phyloP scores from a whole-genome alignment of 2,329 filamentous ascomycete species.

The Beauveria scarabaeidicola region DNA sequence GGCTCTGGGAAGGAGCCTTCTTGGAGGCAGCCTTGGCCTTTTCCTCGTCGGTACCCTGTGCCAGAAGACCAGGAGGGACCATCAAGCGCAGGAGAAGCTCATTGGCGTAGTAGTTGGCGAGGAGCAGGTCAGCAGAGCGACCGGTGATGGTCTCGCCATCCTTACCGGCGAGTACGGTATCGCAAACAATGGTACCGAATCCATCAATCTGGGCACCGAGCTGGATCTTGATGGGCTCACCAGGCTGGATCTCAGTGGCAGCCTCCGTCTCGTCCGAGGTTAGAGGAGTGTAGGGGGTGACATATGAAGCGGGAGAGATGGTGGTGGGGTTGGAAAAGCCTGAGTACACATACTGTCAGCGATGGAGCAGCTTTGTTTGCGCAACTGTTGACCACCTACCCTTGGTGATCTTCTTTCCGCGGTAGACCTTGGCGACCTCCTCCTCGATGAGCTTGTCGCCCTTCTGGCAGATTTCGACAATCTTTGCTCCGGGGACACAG shows the following conservation, averaged over 20 bases:
- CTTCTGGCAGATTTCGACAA: slow-evolving; percentile 88
- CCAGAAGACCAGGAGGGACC: slow-evolving; percentile 79
- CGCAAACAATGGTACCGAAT: slow-evolving; percentile 91
- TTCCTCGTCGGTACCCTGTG: slow-evolving; percentile 81
- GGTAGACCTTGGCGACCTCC: slow-evolving; percentile 91
- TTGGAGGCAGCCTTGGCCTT: slow-evolving; percentile 80
- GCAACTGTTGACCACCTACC: slow-evolving; percentile 43
- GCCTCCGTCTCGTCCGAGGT: slow-evolving; percentile 81
- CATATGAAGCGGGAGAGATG: slow-evolving; percentile 84
- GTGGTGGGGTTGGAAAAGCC: slow-evolving; percentile 91
- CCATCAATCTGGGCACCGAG: slow-evolving; percentile 98
- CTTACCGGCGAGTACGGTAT: slow-evolving; percentile 72
- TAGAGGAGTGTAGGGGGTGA: slow-evolving; percentile 94
- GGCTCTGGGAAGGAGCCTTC: slow-evolving; percentile 75
- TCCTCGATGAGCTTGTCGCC: slow-evolving; percentile 93
- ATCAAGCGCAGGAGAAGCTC: slow-evolving; percentile 88
- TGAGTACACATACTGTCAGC: slow-evolving; percentile 25
- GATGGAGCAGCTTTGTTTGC: neutral
- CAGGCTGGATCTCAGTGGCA: slow-evolving; percentile 66
- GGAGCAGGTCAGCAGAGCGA: slow-evolving; percentile 74
- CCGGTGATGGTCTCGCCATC: slow-evolving; percentile 59
- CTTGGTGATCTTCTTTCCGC: slow-evolving; percentile 94
- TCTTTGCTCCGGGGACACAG: slow-evolving; percentile 79
- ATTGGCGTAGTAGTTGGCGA: slow-evolving; percentile 92
- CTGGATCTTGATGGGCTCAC: slow-evolving; percentile 93